Evolutionary conservation across 805 yeast species (phyloP).

Genomic region (Debaryomyces maramus): DNA sequence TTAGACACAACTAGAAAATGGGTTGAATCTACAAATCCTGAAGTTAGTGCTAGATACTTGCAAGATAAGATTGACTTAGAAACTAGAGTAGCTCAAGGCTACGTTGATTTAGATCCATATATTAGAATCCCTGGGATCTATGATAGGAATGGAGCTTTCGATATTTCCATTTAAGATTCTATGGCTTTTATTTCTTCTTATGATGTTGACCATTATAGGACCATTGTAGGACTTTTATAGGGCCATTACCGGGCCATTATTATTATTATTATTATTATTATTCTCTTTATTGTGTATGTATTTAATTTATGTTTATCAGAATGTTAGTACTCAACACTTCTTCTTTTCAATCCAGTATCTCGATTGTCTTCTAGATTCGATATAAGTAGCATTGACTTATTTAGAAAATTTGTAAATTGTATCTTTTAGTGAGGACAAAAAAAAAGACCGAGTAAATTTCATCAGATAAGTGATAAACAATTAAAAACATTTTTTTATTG

Average conservation of each 20-base stretch:
- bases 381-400: too few species aligned
- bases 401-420: too few species aligned
- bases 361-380: too few species aligned
- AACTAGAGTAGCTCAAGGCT: constrained; percentile 57
- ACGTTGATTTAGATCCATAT: constrained; percentile 73
- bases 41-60: constrained; percentile 48
- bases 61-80: constrained; percentile 56
- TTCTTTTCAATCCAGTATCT: too few species aligned
- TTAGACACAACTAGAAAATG: constrained; percentile 70
- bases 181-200: too few species aligned
- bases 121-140: constrained; percentile 74
- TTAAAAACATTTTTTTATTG: not conserved
- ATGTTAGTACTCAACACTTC: too few species aligned
- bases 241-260: too few species aligned
- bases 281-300: not conserved
- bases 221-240: not conserved
- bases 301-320: not conserved
- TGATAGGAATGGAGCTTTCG: constrained; percentile 66
- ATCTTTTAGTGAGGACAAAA: not conserved
- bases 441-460: not conserved
- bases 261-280: not conserved
- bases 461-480: not conserved
- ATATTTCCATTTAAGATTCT: not conserved
- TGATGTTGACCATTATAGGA: not conserved
- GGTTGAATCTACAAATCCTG: constrained; percentile 63